Evolutionary conservation across 805 yeast species (phyloP).

Genomic region (Kluyveromyces dobzhanskii): DNA sequence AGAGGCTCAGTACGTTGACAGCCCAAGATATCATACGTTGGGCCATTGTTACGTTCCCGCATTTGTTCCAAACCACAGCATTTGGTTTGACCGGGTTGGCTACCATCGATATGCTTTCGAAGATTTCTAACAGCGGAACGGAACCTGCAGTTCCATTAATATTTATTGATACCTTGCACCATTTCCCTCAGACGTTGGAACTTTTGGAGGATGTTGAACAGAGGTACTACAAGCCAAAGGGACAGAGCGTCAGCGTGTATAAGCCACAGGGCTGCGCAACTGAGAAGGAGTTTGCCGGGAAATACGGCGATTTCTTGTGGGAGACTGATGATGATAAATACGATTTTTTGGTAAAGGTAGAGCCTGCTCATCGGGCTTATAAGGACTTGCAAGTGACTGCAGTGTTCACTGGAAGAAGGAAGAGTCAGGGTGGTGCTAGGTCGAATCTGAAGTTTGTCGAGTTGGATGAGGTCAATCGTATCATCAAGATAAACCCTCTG

Average conservation of each 20-base stretch:
- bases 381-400: slow-evolving; percentile 64
- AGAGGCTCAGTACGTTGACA: slow-evolving; percentile 39
- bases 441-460: slow-evolving; percentile 66
- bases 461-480: slow-evolving; percentile 57
- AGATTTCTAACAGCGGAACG: slow-evolving; percentile 27
- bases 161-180: slow-evolving; percentile 85
- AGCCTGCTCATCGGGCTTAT: slow-evolving; percentile 84
- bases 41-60: slow-evolving; percentile 78
- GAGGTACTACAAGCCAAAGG: slow-evolving; percentile 36
- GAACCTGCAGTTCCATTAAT: slow-evolving; percentile 49
- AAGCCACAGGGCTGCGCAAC: slow-evolving; percentile 50
- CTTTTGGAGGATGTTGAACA: slow-evolving; percentile 51
- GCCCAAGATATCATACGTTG: slow-evolving; percentile 75
- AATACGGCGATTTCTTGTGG: slow-evolving; percentile 78
- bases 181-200: slow-evolving; percentile 87
- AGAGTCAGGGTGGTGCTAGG: slow-evolving; percentile 84
- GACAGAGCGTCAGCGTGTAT: slow-evolving; percentile 47
- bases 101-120: slow-evolving; percentile 72
- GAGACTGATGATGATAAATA: slow-evolving; percentile 70
- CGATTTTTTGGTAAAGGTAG: slow-evolving; percentile 85
- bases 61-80: slow-evolving; percentile 84
- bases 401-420: slow-evolving; percentile 85
- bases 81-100: slow-evolving; percentile 90
- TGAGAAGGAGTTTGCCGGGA: slow-evolving; percentile 54
- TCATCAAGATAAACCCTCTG: slow-evolving; percentile 82